Percentiles rank a stretch among this genome's conserved stretches.
Evolutionary conservation across 306 rosid species (phyloP).

Genomic region (Bauhinia variegata): DNA sequence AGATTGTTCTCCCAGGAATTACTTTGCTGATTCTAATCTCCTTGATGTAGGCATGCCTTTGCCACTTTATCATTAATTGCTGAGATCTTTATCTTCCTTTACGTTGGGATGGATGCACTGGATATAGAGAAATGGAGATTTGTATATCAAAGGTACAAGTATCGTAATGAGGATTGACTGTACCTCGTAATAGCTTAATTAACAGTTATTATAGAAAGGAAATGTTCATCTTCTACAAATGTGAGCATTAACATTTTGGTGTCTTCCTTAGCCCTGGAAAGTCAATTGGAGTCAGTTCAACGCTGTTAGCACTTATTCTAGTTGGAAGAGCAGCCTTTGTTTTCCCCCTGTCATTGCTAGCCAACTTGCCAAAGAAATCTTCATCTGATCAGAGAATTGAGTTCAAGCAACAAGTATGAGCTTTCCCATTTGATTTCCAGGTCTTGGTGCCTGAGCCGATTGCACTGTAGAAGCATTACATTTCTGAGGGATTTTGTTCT

Average conservation of each 20-base stretch:
- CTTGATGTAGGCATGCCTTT: slow-evolving; percentile 79
- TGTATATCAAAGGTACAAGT: slow-evolving; percentile 72
- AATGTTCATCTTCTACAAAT: not conserved
- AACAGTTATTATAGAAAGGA: not conserved
- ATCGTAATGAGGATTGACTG: slow-evolving; percentile 11
- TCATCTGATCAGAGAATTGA: slow-evolving; percentile 55
- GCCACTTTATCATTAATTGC: slow-evolving; percentile 90
- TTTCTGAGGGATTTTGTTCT: slow-evolving; percentile 14
- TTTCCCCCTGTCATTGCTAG: slow-evolving; percentile 81
- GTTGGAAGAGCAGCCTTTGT: slow-evolving; percentile 98
- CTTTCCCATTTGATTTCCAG: slow-evolving; percentile 11
- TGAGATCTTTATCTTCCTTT: slow-evolving; percentile 90
- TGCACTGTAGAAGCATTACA: not conserved
- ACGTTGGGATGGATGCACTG: slow-evolving; percentile 97
- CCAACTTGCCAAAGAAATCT: slow-evolving; percentile 81
- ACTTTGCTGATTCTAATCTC: slow-evolving; percentile 25
- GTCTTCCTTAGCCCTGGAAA: slow-evolving; percentile 67
- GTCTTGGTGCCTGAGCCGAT: not conserved
- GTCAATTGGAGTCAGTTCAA: slow-evolving; percentile 82
- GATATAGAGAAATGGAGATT: slow-evolving; percentile 96
- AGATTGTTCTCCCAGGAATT: not conserved
- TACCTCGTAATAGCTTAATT: slow-evolving; percentile 11
- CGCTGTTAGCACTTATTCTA: slow-evolving; percentile 75
- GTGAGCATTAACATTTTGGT: slow-evolving; percentile 34
- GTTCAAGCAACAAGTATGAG: slow-evolving; percentile 83